Conservation (phyloP, 116 monocot genomes). For the Zostera marina region DNA sequence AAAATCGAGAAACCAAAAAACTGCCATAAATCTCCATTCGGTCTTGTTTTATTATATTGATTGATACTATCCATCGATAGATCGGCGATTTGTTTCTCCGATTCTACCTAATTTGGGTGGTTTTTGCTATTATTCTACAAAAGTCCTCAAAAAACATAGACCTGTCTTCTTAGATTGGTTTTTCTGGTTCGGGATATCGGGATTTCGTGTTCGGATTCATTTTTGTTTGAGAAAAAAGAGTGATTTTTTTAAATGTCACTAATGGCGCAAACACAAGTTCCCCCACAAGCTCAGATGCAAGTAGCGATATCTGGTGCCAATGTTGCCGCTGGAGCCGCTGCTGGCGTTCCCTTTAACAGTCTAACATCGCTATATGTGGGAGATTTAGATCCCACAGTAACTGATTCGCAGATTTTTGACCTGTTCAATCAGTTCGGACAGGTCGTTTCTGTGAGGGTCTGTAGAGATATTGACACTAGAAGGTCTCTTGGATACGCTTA, state of each 20-base stretch:
- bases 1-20: not conserved
- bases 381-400: slow-evolving; percentile 55
- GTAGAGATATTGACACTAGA: slow-evolving; percentile 50
- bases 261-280: slow-evolving; percentile 66
- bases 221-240: not conserved
- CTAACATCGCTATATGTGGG: slow-evolving; percentile 75
- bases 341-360: slow-evolving; percentile 6
- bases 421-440: slow-evolving; percentile 53
- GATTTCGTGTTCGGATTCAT: not conserved
- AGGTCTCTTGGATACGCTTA: slow-evolving; percentile 83
- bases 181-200: not conserved
- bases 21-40: not conserved
- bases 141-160: not conserved
- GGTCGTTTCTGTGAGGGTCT: slow-evolving; percentile 84
- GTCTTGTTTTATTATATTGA: not conserved
- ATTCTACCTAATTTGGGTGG: not conserved
- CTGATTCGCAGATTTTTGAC: slow-evolving; percentile 69
- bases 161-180: slow-evolving; percentile 1
- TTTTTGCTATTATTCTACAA: not conserved
- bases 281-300: slow-evolving; percentile 24
- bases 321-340: slow-evolving; percentile 1
- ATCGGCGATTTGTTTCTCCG: not conserved
- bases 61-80: not conserved
- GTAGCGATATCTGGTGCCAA: slow-evolving; percentile 9
- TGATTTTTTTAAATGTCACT: not conserved